Evolutionary conservation across 2,329 filamentous ascomycete genomes (phyloP), one percentile per base, ranked within the genome.

Genomic region (Fusarium coffeatum): DNA sequence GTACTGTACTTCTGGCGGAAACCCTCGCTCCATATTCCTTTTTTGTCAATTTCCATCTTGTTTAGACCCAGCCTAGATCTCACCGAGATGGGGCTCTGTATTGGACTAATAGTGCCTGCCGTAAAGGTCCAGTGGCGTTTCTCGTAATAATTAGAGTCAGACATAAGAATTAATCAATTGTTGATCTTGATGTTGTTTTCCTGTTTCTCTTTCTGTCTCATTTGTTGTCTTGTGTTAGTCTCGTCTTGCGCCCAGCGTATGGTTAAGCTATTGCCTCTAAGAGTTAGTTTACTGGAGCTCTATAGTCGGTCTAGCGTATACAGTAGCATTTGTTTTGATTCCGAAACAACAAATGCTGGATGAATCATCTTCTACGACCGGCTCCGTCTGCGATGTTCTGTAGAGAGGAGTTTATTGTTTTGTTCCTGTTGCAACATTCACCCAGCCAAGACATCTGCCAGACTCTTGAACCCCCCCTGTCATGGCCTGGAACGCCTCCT

Each of bases 281-380:
- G 61, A 58, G 34, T 32, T 64, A 63, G 59, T 43, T 54, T 54
- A 57, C 23, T 30, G 42, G 54, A 55, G 55, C 41, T 56, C 27
- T 20, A 55, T 37, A 37, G 34, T 37, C 41, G 30, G 51, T 46
- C 28, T 61, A 43, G 56, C 18, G 45, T 47, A 28, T 5, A 47
- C 49, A 55, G 66, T 48, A 64, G 40, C 12, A 64, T 45, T 54
- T 59, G 67, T 71, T 68, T 71, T 68, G 67, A 55, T 59, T 68
- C 49, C 59, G 64, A 70, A 49, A 70, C 68, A 34, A 42, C 37
- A 68, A 70, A 55, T 56, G 68, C 70, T 40, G 59, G 68, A 70
- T 56, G 58, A 58, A 43, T 51, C 45, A 55, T 47, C 42, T 54
- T 48, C 56, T 45, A 64, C 62, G 53, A 64, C 62, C 64, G 47